Evolutionary conservation across 148 eudicot species (phyloP).

Genomic region (Rhododendron williamsianum): DNA sequence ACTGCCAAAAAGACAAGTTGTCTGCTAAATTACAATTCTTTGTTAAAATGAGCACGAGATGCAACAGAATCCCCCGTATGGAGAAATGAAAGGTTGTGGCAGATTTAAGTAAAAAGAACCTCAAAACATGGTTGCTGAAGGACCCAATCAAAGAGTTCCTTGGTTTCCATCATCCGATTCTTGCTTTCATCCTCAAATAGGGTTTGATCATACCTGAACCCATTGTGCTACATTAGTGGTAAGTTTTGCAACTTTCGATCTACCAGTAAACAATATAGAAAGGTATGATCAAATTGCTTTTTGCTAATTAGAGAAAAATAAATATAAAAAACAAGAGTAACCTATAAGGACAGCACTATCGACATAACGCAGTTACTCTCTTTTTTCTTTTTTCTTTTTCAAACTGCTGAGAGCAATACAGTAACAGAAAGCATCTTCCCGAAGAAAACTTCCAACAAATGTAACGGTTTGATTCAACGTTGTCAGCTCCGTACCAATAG

Average conservation of each 20-base stretch:
- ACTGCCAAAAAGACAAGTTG: neutral
- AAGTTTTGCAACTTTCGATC: neutral
- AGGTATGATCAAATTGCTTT: neutral
- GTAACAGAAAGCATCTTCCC: neutral
- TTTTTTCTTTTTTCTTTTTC: neutral
- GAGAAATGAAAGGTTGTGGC: neutral
- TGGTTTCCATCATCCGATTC: constrained; percentile 88
- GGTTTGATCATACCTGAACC: constrained; percentile 86
- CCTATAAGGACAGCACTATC: neutral
- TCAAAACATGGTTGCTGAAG: constrained; percentile 93
- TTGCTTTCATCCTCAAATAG: constrained; percentile 82
- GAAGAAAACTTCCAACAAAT: neutral
- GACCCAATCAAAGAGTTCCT: constrained; percentile 97
- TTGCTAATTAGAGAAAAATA: neutral
- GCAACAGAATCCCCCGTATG: neutral
- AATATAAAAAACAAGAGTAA: neutral
- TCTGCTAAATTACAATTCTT: neutral
- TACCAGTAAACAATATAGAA: neutral
- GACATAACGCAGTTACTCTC: neutral
- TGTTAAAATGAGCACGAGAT: neutral
- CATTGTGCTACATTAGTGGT: constrained; percentile 4
- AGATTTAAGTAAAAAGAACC: constrained; percentile 31
- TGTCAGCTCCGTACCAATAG: neutral
- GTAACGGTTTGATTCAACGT: neutral
- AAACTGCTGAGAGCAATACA: neutral